phyloP scores from a whole-genome alignment of 1,139 yeast genomes.

The Groenewaldozyma sp. region DNA sequence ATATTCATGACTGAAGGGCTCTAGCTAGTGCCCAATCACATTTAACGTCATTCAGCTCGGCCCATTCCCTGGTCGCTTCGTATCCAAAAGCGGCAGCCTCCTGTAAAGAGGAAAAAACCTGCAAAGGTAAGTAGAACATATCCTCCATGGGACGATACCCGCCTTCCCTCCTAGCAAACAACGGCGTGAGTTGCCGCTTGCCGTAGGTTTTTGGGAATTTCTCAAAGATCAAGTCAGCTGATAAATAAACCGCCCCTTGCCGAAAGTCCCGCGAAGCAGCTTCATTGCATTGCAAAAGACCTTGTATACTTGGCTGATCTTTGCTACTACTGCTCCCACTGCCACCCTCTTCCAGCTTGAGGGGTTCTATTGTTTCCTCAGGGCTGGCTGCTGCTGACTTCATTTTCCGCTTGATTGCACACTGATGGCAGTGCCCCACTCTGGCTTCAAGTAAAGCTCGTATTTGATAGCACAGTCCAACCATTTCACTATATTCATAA shows the following conservation, averaged over 20 bases:
- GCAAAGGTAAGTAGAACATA: conserved; percentile 31
- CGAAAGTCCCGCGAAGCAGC: conserved; percentile 27
- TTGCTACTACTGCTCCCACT: not conserved
- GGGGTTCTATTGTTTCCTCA: not conserved
- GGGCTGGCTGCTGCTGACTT: not conserved
- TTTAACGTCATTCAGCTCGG: conserved; percentile 21
- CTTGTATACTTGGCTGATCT: not conserved
- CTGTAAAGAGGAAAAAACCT: conserved; percentile 30
- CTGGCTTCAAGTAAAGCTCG: conserved; percentile 31
- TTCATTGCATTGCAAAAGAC: conserved; percentile 13
- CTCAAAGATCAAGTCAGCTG: conserved; percentile 18
- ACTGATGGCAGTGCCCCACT: conserved; percentile 18
- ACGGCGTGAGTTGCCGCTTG: conserved; percentile 13
- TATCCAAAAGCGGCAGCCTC: conserved; percentile 36
- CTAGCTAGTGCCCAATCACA: conserved; percentile 20
- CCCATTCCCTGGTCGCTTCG: conserved; percentile 30
- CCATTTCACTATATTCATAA: conserved; percentile 14
- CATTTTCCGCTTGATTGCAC: conserved; percentile 8
- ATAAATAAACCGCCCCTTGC: conserved; percentile 24
- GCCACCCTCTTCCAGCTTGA: not conserved
- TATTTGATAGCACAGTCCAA: conserved; percentile 29
- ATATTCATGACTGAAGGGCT: conserved; percentile 11
- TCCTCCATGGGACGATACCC: conserved; percentile 30
- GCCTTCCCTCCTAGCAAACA: conserved; percentile 19
- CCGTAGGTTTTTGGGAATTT: conserved; percentile 28